Percentiles rank a stretch among this genome's conserved stretches.
phyloP scores from a whole-genome alignment of 1,284 basidiomycete species.

The Ustilago vetiveriae region DNA sequence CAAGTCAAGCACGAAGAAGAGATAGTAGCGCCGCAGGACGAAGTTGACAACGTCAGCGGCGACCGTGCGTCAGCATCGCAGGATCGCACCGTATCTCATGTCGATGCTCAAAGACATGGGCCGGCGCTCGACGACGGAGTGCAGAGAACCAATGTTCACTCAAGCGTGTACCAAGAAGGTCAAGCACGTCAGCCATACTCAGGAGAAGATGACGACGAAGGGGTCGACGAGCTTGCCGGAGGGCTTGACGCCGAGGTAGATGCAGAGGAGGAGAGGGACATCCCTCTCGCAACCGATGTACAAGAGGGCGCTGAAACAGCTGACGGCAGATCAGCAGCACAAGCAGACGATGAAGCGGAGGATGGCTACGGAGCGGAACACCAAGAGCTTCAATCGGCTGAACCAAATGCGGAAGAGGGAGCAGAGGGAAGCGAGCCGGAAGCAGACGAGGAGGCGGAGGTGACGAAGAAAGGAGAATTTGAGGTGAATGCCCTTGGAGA shows the following conservation, averaged over 20 bases:
- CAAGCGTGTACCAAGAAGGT: neutral
- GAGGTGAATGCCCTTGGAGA: neutral
- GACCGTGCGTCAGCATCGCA: neutral
- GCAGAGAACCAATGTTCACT: neutral
- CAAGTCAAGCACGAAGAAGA: conserved; percentile 4
- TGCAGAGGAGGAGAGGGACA: neutral
- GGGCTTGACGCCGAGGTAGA: neutral
- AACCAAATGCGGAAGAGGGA: neutral
- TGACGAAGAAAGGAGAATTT: neutral
- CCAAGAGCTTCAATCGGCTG: neutral
- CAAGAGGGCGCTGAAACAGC: neutral
- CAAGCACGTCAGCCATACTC: neutral
- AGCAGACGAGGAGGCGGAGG: conserved; percentile 13
- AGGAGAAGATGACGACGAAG: conserved; percentile 10
- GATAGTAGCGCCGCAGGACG: conserved; percentile 2
- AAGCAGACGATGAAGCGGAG: neutral
- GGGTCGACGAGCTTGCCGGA: conserved; percentile 9
- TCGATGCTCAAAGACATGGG: neutral
- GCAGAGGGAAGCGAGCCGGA: conserved; percentile 10
- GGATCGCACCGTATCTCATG: neutral
- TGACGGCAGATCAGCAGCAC: neutral
- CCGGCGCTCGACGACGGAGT: neutral
- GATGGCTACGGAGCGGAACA: neutral
- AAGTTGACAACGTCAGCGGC: no score
- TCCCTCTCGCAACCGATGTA: neutral